These are phyloP conservation scores for Dactylellina drechsleri DNA, from an alignment of 2,329 filamentous ascomycete genomes.

Conservation along the genomic window DNA sequence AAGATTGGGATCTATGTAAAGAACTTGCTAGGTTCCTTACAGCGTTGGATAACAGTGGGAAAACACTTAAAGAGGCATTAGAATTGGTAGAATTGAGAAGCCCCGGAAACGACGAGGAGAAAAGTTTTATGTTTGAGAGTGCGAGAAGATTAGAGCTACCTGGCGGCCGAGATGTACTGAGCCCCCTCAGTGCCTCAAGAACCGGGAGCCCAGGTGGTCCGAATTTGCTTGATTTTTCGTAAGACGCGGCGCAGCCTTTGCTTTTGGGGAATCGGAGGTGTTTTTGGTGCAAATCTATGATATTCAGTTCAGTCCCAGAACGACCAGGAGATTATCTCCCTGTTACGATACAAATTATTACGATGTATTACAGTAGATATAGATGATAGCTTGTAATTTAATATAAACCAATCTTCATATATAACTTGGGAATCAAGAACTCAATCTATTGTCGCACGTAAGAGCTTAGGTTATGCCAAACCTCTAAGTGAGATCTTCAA, in stretches of 20 bases:
- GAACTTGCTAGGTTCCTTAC: constrained; percentile 95
- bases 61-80: constrained; percentile 78
- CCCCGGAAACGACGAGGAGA: constrained; percentile 60
- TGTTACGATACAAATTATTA: too few relatives aligned
- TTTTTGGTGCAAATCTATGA: constrained; percentile 4
- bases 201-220: constrained; percentile 25
- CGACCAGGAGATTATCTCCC: too few relatives aligned
- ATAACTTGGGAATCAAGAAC: too few relatives aligned
- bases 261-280: not conserved
- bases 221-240: constrained; percentile 49
- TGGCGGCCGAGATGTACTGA: constrained; percentile 35
- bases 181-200: constrained; percentile 33
- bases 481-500: too few relatives aligned
- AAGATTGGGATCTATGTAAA: constrained; percentile 94
- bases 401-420: too few relatives aligned
- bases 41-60: constrained; percentile 86
- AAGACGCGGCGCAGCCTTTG: not conserved
- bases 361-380: too few relatives aligned
- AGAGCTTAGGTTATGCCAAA: too few relatives aligned
- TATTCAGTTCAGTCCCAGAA: too few relatives aligned
- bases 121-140: constrained; percentile 62
- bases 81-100: constrained; percentile 67
- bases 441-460: too few relatives aligned
- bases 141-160: constrained; percentile 56
- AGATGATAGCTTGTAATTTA: too few relatives aligned